Percentiles rank a stretch among this genome's conserved stretches.
These are phyloP conservation scores for Aspergillus avenaceus DNA, from an alignment of 495 filamentous ascomycete species.

Conservation along the genomic window DNA sequence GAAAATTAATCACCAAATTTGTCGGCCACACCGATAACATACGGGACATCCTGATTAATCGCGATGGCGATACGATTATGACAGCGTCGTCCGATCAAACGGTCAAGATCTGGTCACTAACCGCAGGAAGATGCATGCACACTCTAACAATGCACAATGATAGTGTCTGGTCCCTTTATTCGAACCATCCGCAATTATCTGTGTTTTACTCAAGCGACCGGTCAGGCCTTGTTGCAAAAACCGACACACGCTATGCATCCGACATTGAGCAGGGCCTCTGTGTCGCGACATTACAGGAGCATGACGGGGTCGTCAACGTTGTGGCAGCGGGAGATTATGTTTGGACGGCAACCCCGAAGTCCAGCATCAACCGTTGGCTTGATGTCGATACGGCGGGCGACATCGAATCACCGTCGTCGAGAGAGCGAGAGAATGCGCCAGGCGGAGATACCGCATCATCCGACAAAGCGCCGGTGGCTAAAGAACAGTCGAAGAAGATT, in stretches of 20 bases:
- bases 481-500: conserved; percentile 55
- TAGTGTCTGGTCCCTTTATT: conserved; percentile 95
- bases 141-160: conserved; percentile 98
- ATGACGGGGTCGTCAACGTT: conserved; percentile 83
- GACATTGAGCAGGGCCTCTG: conserved; percentile 89
- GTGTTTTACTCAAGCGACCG: conserved; percentile 94
- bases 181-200: conserved; percentile 76
- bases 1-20: conserved; percentile 90
- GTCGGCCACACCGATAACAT: conserved; percentile 98
- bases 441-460: not conserved
- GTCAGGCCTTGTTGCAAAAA: conserved; percentile 89
- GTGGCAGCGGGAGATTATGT: conserved; percentile 75
- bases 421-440: conserved; percentile 38
- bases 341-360: conserved; percentile 91
- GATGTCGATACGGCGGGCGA: conserved; percentile 74
- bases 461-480: conserved; percentile 9
- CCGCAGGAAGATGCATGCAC: conserved; percentile 91
- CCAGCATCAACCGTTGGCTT: conserved; percentile 91
- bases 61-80: conserved; percentile 85
- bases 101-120: conserved; percentile 95
- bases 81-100: conserved; percentile 95
- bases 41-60: conserved; percentile 82
- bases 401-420: conserved; percentile 51
- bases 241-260: conserved; percentile 70
- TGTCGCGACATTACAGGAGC: conserved; percentile 83